A percentile compares a stretch with the other conserved stretches of the same genome.
Evolutionary conservation across 306 rosid species (phyloP).

Genomic region (Sphenostylis stenocarpa): DNA sequence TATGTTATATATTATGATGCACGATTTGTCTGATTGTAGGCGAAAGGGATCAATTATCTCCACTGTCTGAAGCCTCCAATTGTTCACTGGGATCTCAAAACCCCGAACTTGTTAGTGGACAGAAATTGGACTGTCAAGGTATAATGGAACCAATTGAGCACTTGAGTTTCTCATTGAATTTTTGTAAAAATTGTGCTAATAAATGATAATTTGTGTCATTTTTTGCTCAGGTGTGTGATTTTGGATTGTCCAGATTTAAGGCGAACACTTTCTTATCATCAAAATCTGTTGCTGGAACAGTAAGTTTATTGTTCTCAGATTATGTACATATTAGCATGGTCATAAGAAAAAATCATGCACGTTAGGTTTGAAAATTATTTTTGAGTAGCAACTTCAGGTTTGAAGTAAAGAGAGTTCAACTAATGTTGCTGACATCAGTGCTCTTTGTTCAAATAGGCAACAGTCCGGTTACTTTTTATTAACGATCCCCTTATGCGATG

Average conservation of each 20-base stretch:
- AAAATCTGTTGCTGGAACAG: slow-evolving; percentile 95
- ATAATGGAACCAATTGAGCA: slow-evolving; percentile 9
- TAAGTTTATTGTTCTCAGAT: slow-evolving; percentile 40
- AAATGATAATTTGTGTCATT: slow-evolving; percentile 11
- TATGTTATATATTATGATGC: neutral
- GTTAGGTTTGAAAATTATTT: neutral
- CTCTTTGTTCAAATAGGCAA: slow-evolving; percentile 6
- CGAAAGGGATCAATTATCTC: slow-evolving; percentile 94
- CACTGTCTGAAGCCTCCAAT: slow-evolving; percentile 88
- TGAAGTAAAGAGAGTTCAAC: neutral
- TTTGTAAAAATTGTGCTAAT: neutral
- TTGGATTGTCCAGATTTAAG: slow-evolving; percentile 95
- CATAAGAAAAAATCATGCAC: neutral
- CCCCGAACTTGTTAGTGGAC: slow-evolving; percentile 91
- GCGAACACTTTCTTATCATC: slow-evolving; percentile 90
- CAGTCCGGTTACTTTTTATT: slow-evolving; percentile 8
- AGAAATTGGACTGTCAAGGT: slow-evolving; percentile 97
- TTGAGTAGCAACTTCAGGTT: slow-evolving; percentile 12
- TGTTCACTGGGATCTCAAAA: slow-evolving; percentile 96
- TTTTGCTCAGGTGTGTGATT: slow-evolving; percentile 75
- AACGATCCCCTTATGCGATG: neutral
- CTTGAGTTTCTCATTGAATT: slow-evolving; percentile 1
- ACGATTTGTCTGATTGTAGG: slow-evolving; percentile 50
- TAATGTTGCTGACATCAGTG: neutral
- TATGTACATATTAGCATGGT: slow-evolving; percentile 12